Evolutionary conservation across 2,329 filamentous ascomycete species (phyloP).

Genomic region (Cladosporium sp.): DNA sequence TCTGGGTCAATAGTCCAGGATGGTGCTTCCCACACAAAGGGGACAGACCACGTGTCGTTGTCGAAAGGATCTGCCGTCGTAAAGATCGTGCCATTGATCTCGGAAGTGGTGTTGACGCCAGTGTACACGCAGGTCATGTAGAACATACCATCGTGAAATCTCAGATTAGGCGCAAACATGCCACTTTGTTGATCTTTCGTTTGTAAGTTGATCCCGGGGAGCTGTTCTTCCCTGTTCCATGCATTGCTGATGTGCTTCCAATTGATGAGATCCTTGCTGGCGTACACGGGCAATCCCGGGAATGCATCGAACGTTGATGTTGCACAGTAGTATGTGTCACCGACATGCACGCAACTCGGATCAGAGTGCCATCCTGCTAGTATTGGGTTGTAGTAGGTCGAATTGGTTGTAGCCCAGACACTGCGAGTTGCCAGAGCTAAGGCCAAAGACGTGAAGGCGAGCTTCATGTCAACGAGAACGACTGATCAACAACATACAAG

Average conservation of each 20-base stretch:
- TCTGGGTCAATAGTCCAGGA: slow-evolving; percentile 28
- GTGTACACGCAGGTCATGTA: slow-evolving; percentile 36
- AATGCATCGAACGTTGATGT: slow-evolving; percentile 50
- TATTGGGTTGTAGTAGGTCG: slow-evolving; percentile 46
- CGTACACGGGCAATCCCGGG: slow-evolving; percentile 50
- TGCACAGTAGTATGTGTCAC: slow-evolving; percentile 49
- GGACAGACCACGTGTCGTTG: slow-evolving; percentile 50
- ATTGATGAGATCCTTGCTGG: slow-evolving; percentile 47
- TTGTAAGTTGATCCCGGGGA: slow-evolving; percentile 40
- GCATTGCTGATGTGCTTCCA: slow-evolving; percentile 44
- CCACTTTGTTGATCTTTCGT: slow-evolving; percentile 42
- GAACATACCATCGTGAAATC: slow-evolving; percentile 44
- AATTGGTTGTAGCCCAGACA: background rate
- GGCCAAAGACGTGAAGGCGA: background rate
- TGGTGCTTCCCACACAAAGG: slow-evolving; percentile 47
- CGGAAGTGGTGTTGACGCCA: slow-evolving; percentile 38
- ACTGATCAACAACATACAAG: background rate
- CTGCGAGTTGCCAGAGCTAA: background rate
- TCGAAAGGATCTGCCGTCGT: slow-evolving; percentile 48
- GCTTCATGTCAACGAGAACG: background rate
- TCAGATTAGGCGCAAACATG: slow-evolving; percentile 46
- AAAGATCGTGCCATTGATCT: slow-evolving; percentile 48
- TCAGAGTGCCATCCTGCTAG: slow-evolving; percentile 51
- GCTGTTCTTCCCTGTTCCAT: slow-evolving; percentile 40
- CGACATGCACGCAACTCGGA: slow-evolving; percentile 48